Evolutionary conservation across 495 filamentous ascomycete species (phyloP), one percentile per base, ranked within the genome.

Genomic region (Aspergillus bertholletiae): DNA sequence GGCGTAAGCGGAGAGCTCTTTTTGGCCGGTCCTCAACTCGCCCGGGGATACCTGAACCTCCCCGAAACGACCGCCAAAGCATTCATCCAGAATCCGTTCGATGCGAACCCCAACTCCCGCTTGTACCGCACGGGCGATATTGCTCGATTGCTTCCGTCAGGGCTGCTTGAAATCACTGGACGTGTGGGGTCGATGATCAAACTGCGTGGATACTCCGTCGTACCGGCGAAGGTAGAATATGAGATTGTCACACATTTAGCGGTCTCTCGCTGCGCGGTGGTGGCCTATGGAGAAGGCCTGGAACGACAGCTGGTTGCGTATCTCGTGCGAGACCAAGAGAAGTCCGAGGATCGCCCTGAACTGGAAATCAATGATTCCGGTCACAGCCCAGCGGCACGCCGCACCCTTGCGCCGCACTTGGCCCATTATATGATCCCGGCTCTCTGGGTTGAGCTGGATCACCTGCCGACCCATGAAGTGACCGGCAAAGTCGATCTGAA

Each of bases 81-180:
- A 0, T 96, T 96, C 64, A 66, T 82, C n/a, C 57, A 81, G 2
- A 76, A 83, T 43, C 76, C 68, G n/a, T 86, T 87, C 24, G 78
- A 83, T 54, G 18, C 54, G 0, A 59, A 53, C 0, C 58, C 82
- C 49, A 78, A 72, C 65, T 70, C 83, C 56, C 59, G 76, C 26
- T 74, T 93, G 20, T 96, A 96, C 69, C 79, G 88, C 21, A 97
- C 93, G 2, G 92, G 92, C 5, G 92, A 97, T 66, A 85, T 84
- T 56, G 93, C 88, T 0, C 76, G 84, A 15, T 79, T 92, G 32
- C 70, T 85, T 7, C 69, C 78, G 1, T 81, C 86, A 37, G 90
- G 91, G 1, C 78, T 77, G 0, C 74, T 96, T 1, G 89, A 96
- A 58, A 94, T 88, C 62, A 80, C 92, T 3, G 93, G 93, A 5